Base-by-base conservation (phyloP, 75 land plant species). In the Cunninghamia lanceolata region DNA sequence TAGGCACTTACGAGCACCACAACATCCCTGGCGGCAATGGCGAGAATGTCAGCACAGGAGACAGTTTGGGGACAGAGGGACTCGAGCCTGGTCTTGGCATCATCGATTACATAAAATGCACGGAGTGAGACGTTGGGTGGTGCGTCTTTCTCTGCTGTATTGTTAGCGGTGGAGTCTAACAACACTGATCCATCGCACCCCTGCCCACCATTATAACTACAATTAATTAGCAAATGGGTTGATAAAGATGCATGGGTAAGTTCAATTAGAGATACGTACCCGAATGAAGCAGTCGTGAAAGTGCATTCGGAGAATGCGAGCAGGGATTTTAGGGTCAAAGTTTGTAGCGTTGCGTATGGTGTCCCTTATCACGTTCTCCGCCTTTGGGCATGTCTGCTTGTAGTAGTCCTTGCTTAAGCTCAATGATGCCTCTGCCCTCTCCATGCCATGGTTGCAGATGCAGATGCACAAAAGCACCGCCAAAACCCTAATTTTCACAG, bases 11-110 rank as follows among this genome's bases (percentile, higher is more conserved):
- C 94, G 88, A 93, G 54, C 21, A 89, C 83, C 3, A 90, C 93
- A 30, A 79, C 94, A 70, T 93, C 93, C 75, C 94, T 87, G 30
- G 94, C 93, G 15, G 94, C 93, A 46, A 93, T 89, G 81, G 94
- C 90, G 0, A 94, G 39, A 47, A 92, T 83, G 85, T 94, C 95
- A 40, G 95, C 93, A 77, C 95, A 94, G 46, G 95, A 92, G 56
- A 94, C 95, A 3, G 88, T 85, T 3, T 70, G 83, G 3, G 95
- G 95, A 63, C 95, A 94, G 0, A 87, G 85, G 5, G 28, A 54
- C 56, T 94, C 95, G 25, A 94, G 88, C 88, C 80, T 88, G 2
- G 75, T 9, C 84, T 94, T 94, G 3, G 91, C 92, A n/a, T 88
- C 78, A 34, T 94, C 94, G 36, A 94, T 88, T 15, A 92, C 94